Base-by-base conservation (phyloP, 148 eudicot species). In the Vaccinium vitisidaea region DNA sequence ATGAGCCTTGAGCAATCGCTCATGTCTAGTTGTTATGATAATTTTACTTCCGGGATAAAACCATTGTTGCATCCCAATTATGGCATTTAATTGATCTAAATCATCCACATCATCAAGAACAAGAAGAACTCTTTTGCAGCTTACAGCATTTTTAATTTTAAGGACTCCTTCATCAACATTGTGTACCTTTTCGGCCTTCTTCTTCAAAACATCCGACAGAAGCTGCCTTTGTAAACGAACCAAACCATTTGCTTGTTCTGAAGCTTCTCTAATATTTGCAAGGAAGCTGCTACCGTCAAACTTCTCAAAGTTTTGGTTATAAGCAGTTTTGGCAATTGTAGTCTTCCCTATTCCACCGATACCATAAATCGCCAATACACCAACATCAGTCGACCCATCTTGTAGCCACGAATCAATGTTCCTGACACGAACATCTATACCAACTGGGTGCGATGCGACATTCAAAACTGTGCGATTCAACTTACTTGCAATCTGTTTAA, bases 311-410 rank as follows among this genome's bases (percentile, higher is more conserved):
- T 79, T 79, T 12, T 23, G 46, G 81, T 79, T 79, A 79, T 79
- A 79, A 4, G 39, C 63, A 25, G 61, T 53, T 79, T 79, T 54
- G 43, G 81, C 81, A 79, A 79, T 54, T 36, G 81, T 79, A 5
- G 81, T 79, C 63, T 79, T 79, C 43, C 81, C 81, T 79, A 79
- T 79, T 27, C 81, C 81, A 27, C 81, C 63, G 23, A 79, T 79
- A 18, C 81, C 81, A 79, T 27, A 53, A 25, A 79, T 79, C 32
- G n/a, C 43, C 43, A 79, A 2, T 79, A 79, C 21, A 15, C 81
- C 81, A 53, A 79, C 81, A 25, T 79, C 63, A 52, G 8, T 79
- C 9, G 65, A 79, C 59, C 81, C 81, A 79, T 79, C 81, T 52
- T 79, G 63, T 25, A 79, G 19, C 81, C 81, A 79, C 63, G 18